Base-by-base conservation (phyloP, 768 basidiomycete genomes). In the Porpolomopsis calyptriformis region DNA sequence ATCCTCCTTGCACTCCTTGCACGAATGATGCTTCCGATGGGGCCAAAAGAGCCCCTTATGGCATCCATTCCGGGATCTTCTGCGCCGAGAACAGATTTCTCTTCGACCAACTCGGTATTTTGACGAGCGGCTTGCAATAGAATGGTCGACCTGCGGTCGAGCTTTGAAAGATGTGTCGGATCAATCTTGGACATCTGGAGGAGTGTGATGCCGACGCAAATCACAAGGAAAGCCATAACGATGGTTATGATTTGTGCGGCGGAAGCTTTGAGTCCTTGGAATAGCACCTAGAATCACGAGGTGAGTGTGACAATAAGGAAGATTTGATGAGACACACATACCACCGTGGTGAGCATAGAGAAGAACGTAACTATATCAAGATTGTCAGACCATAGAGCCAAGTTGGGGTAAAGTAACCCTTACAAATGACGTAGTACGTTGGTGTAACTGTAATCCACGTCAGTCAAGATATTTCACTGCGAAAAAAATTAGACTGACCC, bases 111-210 rank as follows among this genome's bases (percentile, higher is more conserved):
- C 52, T 85, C 82, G 2, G 85, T 85, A 36, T 80, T 78, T 19
- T 70, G 59, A 16, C 80, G 77, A 1, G 89, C 75, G n/a, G 89
- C 93, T 62, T 88, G 81, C 25, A 99, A 74, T 19, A 99, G 78
- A 40, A 97, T 75, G 0, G 96, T 97, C 1, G 88, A 85, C 26
- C 85, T 76, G 14, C 94, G 74, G 60, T 98, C 96, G 55, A 99
- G 83, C 40, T 78, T 78, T 48, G 70, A 69, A 57, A 97, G 73
- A 45, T 79, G 65, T 16, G 70, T 71, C 8, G 96, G 94, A 58
- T 99, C 94, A 53, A 98, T 78, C 66, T 89, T 89, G 60, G 85
- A 89, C 77, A 94, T 84, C 64, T 99, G 96, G 6, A 99, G 79
- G 52, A 99, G 81, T 24, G 85, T 86, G 61, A 98, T 97, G 16